These are phyloP conservation scores for Populus pruinosa DNA, from an alignment of 345 rosid species.

Conservation along the genomic window DNA sequence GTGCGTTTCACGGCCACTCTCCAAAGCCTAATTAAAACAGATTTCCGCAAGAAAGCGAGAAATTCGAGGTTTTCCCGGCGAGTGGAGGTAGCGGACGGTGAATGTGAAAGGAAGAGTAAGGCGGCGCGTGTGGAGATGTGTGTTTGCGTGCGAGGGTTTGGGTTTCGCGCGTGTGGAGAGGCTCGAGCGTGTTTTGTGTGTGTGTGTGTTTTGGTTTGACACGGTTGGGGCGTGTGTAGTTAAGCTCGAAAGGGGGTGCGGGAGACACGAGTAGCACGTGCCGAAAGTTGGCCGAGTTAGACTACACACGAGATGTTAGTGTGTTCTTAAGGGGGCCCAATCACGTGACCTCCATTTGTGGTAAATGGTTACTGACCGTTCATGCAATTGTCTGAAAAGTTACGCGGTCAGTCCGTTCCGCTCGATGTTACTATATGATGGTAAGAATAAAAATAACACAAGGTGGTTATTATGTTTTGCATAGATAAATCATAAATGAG, in stretches of 20 bases:
- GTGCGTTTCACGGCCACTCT: slow-evolving; percentile 11
- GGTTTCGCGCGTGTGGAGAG: slow-evolving; percentile 65
- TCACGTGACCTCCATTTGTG: slow-evolving; percentile 27
- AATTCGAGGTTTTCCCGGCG: slow-evolving; percentile 41
- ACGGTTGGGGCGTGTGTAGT: slow-evolving; percentile 73
- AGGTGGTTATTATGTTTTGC: too few relatives aligned
- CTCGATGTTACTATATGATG: too few relatives aligned
- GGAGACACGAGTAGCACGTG: slow-evolving; percentile 45
- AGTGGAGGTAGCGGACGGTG: slow-evolving; percentile 28
- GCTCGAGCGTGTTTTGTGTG: slow-evolving; percentile 58
- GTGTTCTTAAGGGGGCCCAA: not conserved
- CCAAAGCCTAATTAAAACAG: slow-evolving; percentile 1
- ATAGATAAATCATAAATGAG: too few relatives aligned
- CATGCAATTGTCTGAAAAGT: not conserved
- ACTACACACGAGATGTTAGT: slow-evolving; percentile 22
- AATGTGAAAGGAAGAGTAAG: slow-evolving; percentile 10
- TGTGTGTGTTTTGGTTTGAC: slow-evolving; percentile 45
- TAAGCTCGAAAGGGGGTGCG: slow-evolving; percentile 28
- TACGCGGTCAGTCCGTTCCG: too few relatives aligned
- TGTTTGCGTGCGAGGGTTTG: slow-evolving; percentile 34
- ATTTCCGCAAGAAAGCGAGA: not conserved
- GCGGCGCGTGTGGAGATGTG: slow-evolving; percentile 55
- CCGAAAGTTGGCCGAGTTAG: slow-evolving; percentile 7
- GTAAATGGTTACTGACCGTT: not conserved
- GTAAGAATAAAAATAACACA: too few relatives aligned